Base-by-base conservation (phyloP, 2,329 filamentous ascomycete genomes). In the Penicillium concentricum region DNA sequence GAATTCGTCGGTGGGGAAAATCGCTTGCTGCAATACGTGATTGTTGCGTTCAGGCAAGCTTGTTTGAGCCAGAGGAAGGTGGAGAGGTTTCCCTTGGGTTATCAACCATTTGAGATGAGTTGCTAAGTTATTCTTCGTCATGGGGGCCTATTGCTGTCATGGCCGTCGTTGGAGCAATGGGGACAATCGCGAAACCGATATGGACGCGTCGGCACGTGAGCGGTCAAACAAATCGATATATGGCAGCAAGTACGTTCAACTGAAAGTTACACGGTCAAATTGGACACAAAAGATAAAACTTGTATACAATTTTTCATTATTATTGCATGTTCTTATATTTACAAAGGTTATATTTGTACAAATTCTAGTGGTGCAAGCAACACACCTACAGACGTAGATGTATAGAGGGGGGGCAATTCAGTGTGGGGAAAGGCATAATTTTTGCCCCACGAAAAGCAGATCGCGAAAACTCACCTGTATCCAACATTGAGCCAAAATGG, bases 91-190 rank as follows among this genome's bases (percentile, higher is more conserved):
- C 65, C 71, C 72, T 70, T 71, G 74, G 56, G 70, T 71, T 61
- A 80, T 61, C 56, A 81, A 75, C 78, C 78, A 80, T 70, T 73
- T 69, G 56, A 81, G 72, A 68, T 79, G 77, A 63, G 69, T 64
- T 51, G 68, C 66, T 51, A 81, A 61, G 63, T 81, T 81, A 69
- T 78, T 74, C 65, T 72, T 79, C 69, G 78, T 80, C 78, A 81
- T 81, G 74, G 70, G 72, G 73, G 61, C 69, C 64, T 69, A 30
- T 67, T 60, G 46, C 56, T 62, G 51, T 63, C 71, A 72, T 73
- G 60, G 54, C 65, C 67, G 22, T 56, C 16, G 45, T 61, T 52
- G 26, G 56, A 39, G 50, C 8, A 28, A 51, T 56, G 28, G 35
- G 45, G 2, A n/a, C 41, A 51, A 55, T 61, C 60, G 61, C 60